Base-by-base conservation (phyloP, 148 eudicot genomes). In the Fallopia convolvulus region DNA sequence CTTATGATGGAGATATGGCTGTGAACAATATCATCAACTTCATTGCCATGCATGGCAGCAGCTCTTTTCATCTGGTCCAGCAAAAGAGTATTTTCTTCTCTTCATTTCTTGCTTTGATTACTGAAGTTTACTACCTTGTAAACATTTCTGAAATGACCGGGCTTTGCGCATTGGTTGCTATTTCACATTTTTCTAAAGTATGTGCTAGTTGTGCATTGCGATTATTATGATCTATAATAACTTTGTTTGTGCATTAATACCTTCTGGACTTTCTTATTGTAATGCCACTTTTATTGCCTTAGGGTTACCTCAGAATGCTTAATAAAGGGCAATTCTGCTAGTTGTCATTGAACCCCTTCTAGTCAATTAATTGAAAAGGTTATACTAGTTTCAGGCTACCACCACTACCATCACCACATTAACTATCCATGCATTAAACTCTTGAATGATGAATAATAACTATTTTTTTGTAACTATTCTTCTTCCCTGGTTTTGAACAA, bases 1-100 rank as follows among this genome's bases (percentile, higher is more conserved):
- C 84, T 74, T 94, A 90, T 78, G 85, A 86, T 63, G 97, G 98
- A 78, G 89, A 92, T 68, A 74, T 88, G 79, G 49, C 85, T 46
- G 97, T 90, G 65, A 75, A 80, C 46, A 88, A 90, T 76, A 82
- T 94, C 33, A 79, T 94, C 72, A 87, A 86, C 75, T 94, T 94
- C 83, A 75, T 94, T 72, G 82, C 84, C 68, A 82, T 82, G 76
- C 83, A 87, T 77, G 95, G 92, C 58, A 85, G 85, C 77, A 87
- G 44, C 72, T 83, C 86, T 30, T 76, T 75, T 33, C 80, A 83
- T 81, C 85, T 88, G 74, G 76, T 82, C 77, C 63, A 49, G 72
- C 86, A 85, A 72, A 84, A 84, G 85, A 90, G 98, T 92, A 81
- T 42, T 11, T 77, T 75, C 53, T 71, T 36, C 44, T 15, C 26